A percentile compares a stretch with the other conserved stretches of the same genome.
Conservation (phyloP, 129 eudicot species). For the Flaveria trinervia region DNA sequence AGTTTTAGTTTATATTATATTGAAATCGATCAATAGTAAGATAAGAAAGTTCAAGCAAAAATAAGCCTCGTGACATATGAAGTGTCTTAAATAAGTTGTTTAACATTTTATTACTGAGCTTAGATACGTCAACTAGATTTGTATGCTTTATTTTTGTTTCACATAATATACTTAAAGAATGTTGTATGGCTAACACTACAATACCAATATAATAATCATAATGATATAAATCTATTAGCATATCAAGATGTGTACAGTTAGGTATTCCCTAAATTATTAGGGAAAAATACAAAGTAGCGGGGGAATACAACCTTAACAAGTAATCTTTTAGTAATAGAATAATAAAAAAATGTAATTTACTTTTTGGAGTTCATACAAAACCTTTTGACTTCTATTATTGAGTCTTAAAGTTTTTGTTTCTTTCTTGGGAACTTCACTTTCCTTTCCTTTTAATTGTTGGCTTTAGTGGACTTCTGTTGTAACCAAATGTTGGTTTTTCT, state of each 20-base stretch:
- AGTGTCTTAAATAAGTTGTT: background rate
- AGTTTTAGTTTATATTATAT: too few relatives aligned
- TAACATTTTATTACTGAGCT: background rate
- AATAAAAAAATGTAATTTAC: background rate
- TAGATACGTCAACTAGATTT: background rate
- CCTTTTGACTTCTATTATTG: slow-evolving; percentile 27
- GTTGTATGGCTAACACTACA: too few relatives aligned
- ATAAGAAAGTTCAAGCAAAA: too few relatives aligned
- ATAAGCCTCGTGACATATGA: too few relatives aligned
- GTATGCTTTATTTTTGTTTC: background rate
- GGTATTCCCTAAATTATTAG: background rate
- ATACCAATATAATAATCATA: too few relatives aligned
- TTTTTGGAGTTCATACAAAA: slow-evolving; percentile 13
- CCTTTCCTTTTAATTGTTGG: slow-evolving; percentile 16
- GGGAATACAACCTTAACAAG: slow-evolving; percentile 31
- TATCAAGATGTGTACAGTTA: background rate
- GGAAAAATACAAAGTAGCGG: background rate
- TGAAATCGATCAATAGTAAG: too few relatives aligned
- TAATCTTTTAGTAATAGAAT: background rate
- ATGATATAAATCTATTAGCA: too few relatives aligned
- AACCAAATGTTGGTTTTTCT: background rate
- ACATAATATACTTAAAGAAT: too few relatives aligned
- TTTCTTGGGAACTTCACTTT: slow-evolving; percentile 23
- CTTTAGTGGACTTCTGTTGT: slow-evolving; percentile 14
- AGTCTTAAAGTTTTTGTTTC: slow-evolving; percentile 23